Base-by-base conservation (phyloP, 164 flowering plant species). In the Stephania yunnanensis region DNA sequence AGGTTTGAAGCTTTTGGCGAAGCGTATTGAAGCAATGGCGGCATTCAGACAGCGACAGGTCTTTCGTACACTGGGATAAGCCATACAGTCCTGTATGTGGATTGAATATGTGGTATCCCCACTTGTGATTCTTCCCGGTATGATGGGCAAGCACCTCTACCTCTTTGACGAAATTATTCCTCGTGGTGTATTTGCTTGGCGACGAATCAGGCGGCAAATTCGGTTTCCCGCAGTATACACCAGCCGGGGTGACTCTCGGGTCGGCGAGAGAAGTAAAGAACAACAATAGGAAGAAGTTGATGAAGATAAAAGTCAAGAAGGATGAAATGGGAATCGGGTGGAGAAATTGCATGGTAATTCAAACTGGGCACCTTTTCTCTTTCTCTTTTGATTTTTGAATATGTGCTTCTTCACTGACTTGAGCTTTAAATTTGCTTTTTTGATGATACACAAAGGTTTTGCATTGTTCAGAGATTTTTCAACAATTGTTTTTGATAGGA, bases 31-130 rank as follows among this genome's bases (percentile, higher is more conserved):
- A 89, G 85, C 97, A 92, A 53, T 83, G 86, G 74, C 83, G 84
- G 82, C 97, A 92, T 25, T 89, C 92, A 5, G 80, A 79, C 50
- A 52, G 81, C 8, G 90, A 79, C 65, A 92, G 89, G 78, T 90
- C 91, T 1, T 68, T 64, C 76, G 76, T 80, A 82, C 97, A 92
- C 46, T 92, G 91, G 11, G 86, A 82, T 10, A 90, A 67, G 67
- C 76, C 85, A 82, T 86, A 89, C 0, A 88, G 71, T 11, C 84
- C 75, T 0, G 74, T 48, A 0, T 79, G 17, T 7, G 78, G 15
- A 78, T 77, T 70, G 68, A 73, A 31, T 46, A 71, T 19, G 65
- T 50, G 71, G 53, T 75, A 10, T 42, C 84, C 88, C 76, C 78
- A 79, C 20, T 70, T 69, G 25, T 53, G 71, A 67, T 13, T 42